phyloP scores from a whole-genome alignment of 2,329 filamentous ascomycete species.

The Pseudogymnoascus sp. region DNA sequence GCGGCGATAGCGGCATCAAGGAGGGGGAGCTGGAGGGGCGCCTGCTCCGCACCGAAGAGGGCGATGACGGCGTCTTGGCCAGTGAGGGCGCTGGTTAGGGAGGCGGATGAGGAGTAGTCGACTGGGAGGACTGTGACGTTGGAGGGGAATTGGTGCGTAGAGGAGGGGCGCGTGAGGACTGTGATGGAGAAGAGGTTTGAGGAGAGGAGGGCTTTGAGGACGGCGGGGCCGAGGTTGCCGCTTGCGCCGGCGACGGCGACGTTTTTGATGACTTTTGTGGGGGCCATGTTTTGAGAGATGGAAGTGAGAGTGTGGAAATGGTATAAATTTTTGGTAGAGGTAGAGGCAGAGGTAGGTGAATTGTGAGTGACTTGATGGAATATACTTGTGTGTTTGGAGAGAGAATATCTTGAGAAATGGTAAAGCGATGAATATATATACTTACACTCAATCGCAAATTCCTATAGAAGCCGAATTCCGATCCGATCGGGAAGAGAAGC shows the following conservation, averaged over 20 bases:
- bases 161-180: constrained; percentile 39
- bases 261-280: constrained; percentile 22
- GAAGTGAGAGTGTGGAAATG: not conserved
- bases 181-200: constrained; percentile 36
- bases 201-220: constrained; percentile 19
- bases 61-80: constrained; percentile 52
- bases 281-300: not conserved
- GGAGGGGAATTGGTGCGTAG: constrained; percentile 23
- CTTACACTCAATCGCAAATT: not conserved
- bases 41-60: constrained; percentile 30
- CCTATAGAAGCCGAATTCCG: not conserved
- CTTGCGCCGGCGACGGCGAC: constrained; percentile 31
- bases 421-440: not conserved
- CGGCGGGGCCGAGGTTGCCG: constrained; percentile 19
- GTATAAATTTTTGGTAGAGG: not conserved
- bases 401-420: not conserved
- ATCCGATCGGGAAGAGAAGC: not conserved
- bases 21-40: constrained; percentile 38
- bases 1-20: constrained; percentile 50
- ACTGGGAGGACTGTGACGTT: constrained; percentile 35
- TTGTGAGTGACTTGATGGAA: not conserved
- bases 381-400: not conserved
- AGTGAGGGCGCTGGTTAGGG: constrained; percentile 39
- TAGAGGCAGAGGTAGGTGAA: not conserved
- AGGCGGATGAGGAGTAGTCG: constrained; percentile 34